Evolutionary conservation across 2,329 filamentous ascomycete genomes (phyloP), one percentile per base, ranked within the genome.

Genomic region (Botryotinia globosa): DNA sequence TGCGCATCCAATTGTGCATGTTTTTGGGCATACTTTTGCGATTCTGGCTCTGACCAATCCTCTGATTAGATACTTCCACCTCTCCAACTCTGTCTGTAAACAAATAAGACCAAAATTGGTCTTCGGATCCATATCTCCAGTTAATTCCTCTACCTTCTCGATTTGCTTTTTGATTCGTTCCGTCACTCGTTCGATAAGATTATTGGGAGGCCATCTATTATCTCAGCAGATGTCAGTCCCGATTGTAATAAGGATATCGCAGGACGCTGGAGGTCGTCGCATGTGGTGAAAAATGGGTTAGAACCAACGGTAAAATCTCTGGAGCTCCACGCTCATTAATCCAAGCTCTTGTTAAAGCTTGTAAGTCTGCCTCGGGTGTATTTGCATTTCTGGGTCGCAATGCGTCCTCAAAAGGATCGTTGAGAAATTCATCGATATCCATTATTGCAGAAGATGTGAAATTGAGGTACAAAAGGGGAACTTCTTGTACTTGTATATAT

Each of bases 61-160:
- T 71, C 72, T 70, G 29, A 98, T 88, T 34, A 99, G 86, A 80
- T 94, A 99, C 83, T 97, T 97, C 83, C 93, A 97, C 63, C 96
- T 87, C 81, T 98, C 94, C 71, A 99, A 88, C 83, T 99, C 96
- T 10, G 97, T 98, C 85, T 99, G 96, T 71, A 98, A 90, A 75
- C 99, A 92, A 66, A 98, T 97, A 79, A 98, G 90, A 74, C 90
- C 90, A 81, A 99, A 97, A 81, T 97, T 98, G 76, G 93, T 91
- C 82, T 92, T 94, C 64, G 94, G 92, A 79, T 97, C 94, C 89
- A 94, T 92, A 80, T 92, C 90, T 75, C 92, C 92, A 20, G 92
- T 95, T 86, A 94, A 88, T 73, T 91, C 88, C 83, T 93, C 91
- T 75, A 93, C 89, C 77, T 86, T 87, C 81, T 90, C 87, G 79